phyloP scores from a whole-genome alignment of 148 eudicot genomes.

The Rhododendron vialii region DNA sequence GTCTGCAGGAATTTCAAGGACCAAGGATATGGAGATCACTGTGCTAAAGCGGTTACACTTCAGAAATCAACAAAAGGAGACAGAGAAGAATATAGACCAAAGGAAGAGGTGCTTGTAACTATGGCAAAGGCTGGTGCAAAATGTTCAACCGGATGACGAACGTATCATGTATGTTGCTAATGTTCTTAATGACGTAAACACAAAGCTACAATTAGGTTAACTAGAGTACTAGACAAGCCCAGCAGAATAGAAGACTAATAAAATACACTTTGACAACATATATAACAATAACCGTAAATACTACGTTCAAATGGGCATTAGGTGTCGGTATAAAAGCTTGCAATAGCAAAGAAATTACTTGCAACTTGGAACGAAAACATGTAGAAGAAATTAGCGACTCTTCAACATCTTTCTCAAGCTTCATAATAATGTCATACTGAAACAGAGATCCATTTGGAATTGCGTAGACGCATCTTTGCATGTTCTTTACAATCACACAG shows the following conservation, averaged over 20 bases:
- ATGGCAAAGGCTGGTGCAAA: not conserved
- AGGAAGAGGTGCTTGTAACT: not conserved
- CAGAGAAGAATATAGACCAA: not conserved
- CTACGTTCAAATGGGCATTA: not conserved
- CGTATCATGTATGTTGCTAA: not conserved
- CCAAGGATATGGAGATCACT: too few relatives aligned
- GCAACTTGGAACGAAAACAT: constrained; percentile 53
- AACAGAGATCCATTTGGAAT: constrained; percentile 57
- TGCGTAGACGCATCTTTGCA: constrained; percentile 94
- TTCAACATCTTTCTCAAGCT: constrained; percentile 59
- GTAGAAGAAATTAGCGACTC: constrained; percentile 50
- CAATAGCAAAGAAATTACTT: constrained; percentile 36
- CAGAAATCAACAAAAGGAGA: too few relatives aligned
- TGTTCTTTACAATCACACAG: constrained; percentile 77
- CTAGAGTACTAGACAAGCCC: not conserved
- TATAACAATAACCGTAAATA: not conserved
- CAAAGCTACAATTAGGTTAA: not conserved
- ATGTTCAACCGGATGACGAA: not conserved
- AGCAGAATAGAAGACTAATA: not conserved
- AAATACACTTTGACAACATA: not conserved
- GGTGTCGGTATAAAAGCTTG: not conserved
- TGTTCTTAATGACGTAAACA: not conserved
- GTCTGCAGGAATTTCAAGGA: too few relatives aligned
- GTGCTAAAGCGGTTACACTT: too few relatives aligned
- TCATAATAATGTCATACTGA: constrained; percentile 46